Evolutionary conservation across 75 land plant genomes (phyloP), one percentile per base, ranked within the genome.

Genomic region (Picea sitchensis): DNA sequence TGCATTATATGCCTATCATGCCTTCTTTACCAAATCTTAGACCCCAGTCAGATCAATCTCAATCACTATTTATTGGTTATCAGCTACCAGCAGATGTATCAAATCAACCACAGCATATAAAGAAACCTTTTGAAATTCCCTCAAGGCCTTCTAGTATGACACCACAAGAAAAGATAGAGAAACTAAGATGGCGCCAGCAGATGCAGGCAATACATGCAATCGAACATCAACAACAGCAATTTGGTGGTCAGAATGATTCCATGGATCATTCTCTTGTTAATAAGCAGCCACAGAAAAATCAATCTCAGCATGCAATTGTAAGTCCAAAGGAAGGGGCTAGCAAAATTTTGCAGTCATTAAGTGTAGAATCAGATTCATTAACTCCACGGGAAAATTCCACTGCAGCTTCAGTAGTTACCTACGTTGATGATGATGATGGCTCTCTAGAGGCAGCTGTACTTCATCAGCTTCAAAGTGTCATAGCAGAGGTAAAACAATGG

Each of bases 91-190:
- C 80, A 47, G 86, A 82, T 72, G 58, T 75, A 21, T 75, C 80
- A 58, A 88, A 83, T 80, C 82, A 82, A 61, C 32, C 65, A 26
- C 75, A 73, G n/a, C 21, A 41, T 23, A 14, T 44, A 82, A 59
- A 79, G 15, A 78, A 63, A 51, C 78, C 72, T 56, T 21, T 75
- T 34, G 82, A 75, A 65, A 26, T 80, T 79, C 71, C 86, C 17
- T 23, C 81, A 32, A 79, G 80, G 59, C 78, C 90, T 71, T 38
- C 84, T 13, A 65, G 56, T 20, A 85, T 88, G 86, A 91, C 98
- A 71, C 95, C 96, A 58, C 86, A 91, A 76, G 98, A 95, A 85
- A 95, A 95, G 86, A 89, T 93, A 60, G 98, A 95, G 79, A 95
- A 95, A 65, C 80, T 95, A 14, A 81, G 93, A 78, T 83, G 89